Evolutionary conservation across 2,329 filamentous ascomycete genomes (phyloP).

Genomic region (Fusarium sp.): DNA sequence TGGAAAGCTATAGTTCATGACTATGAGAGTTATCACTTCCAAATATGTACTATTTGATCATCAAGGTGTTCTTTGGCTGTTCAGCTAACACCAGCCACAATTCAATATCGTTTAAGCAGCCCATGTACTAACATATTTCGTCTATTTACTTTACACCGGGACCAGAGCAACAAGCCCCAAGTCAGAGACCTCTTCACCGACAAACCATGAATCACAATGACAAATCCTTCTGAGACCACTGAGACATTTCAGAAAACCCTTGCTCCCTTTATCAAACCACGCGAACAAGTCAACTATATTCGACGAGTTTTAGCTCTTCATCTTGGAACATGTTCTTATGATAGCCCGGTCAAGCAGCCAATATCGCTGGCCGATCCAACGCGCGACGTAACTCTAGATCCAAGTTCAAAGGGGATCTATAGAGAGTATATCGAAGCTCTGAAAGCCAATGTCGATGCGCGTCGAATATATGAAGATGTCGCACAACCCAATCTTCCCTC

Average conservation of each 20-base stretch:
- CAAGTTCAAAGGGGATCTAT: constrained; percentile 60
- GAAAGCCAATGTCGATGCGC: constrained; percentile 63
- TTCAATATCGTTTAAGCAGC: not conserved
- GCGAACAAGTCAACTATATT: constrained; percentile 68
- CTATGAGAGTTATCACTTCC: not conserved
- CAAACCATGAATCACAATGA: constrained; percentile 44
- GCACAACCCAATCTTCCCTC: constrained; percentile 40
- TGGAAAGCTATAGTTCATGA: not conserved
- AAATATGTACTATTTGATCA: not conserved
- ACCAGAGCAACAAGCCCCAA: constrained; percentile 20
- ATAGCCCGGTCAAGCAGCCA: constrained; percentile 56
- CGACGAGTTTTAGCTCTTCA: constrained; percentile 66
- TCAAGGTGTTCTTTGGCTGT: not conserved
- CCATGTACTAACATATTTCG: constrained; percentile 17
- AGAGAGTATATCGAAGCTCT: constrained; percentile 67
- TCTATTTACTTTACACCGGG: constrained; percentile 30
- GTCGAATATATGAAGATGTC: constrained; percentile 57
- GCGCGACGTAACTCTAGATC: constrained; percentile 48
- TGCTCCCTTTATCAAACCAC: constrained; percentile 64
- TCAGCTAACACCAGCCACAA: constrained; percentile 24
- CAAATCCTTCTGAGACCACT: constrained; percentile 47
- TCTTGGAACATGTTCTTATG: constrained; percentile 59
- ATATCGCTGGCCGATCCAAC: constrained; percentile 61
- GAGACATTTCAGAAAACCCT: constrained; percentile 57
- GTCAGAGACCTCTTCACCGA: constrained; percentile 9